Conservation (phyloP, 768 basidiomycete genomes). For the Candolleomyces efflorescens region DNA sequence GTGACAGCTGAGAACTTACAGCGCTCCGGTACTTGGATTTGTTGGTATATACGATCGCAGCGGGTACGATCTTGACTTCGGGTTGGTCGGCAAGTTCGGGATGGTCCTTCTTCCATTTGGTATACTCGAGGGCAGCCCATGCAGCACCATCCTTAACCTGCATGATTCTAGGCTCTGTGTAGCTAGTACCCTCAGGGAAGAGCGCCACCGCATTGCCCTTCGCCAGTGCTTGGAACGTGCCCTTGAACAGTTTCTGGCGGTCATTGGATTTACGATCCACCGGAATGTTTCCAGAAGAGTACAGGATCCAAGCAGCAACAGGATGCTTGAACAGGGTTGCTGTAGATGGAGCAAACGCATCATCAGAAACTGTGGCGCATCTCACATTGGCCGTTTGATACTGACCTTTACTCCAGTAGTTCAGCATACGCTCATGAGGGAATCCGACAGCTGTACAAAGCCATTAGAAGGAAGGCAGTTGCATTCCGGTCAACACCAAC, state of each 20-base stretch:
- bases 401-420: conserved; percentile 93
- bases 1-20: conserved; percentile 43
- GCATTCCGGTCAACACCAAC: conserved; percentile 21
- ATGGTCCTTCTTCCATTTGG: conserved; percentile 67
- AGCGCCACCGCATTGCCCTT: conserved; percentile 83
- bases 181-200: conserved; percentile 92
- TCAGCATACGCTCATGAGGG: conserved; percentile 75
- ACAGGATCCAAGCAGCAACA: conserved; percentile 64
- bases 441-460: conserved; percentile 63
- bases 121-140: conserved; percentile 93
- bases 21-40: conserved; percentile 93
- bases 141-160: conserved; percentile 92
- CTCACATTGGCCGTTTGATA: not conserved
- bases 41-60: conserved; percentile 91
- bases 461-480: not conserved
- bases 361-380: no score
- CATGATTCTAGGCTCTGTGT: conserved; percentile 91
- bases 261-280: conserved; percentile 95
- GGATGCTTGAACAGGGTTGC: conserved; percentile 83
- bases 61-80: conserved; percentile 69
- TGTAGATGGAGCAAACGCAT: conserved; percentile 19
- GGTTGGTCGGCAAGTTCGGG: conserved; percentile 38
- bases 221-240: conserved; percentile 83
- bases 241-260: conserved; percentile 80
- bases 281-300: conserved; percentile 94